Evolutionary conservation across 257 asterid genomes (phyloP).

Genomic region (Rubia yunnanensis): DNA sequence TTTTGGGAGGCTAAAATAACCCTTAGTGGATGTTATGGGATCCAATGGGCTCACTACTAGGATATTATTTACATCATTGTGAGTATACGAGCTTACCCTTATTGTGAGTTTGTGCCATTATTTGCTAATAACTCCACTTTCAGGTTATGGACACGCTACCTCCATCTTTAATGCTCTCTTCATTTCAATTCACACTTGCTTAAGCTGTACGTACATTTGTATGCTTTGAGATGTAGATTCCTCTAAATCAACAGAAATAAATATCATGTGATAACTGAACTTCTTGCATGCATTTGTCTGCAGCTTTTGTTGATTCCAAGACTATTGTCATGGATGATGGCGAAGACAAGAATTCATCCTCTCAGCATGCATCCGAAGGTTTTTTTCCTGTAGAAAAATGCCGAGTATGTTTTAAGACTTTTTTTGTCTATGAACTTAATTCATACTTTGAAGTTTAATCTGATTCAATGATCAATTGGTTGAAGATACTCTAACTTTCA

Average conservation of each 20-base stretch:
- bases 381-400: too few relatives aligned
- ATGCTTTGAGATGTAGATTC: neutral
- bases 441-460: too few relatives aligned
- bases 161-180: conserved; percentile 39
- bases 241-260: neutral
- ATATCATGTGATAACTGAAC: neutral
- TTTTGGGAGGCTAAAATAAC: too few relatives aligned
- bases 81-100: too few relatives aligned
- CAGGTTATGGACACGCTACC: too few relatives aligned
- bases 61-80: too few relatives aligned
- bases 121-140: too few relatives aligned
- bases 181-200: conserved; percentile 32
- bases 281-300: conserved; percentile 5
- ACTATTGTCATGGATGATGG: conserved; percentile 19
- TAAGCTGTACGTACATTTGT: conserved; percentile 30
- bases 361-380: conserved; percentile 21
- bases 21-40: too few relatives aligned
- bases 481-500: neutral
- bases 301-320: conserved; percentile 32
- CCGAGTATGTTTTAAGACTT: too few relatives aligned
- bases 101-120: conserved; percentile 34
- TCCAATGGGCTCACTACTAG: too few relatives aligned
- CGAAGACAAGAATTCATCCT: conserved; percentile 11
- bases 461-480: too few relatives aligned
- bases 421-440: too few relatives aligned